Evolutionary conservation across 75 land plant genomes (phyloP).

Genomic region (Pinus albicaulis): DNA sequence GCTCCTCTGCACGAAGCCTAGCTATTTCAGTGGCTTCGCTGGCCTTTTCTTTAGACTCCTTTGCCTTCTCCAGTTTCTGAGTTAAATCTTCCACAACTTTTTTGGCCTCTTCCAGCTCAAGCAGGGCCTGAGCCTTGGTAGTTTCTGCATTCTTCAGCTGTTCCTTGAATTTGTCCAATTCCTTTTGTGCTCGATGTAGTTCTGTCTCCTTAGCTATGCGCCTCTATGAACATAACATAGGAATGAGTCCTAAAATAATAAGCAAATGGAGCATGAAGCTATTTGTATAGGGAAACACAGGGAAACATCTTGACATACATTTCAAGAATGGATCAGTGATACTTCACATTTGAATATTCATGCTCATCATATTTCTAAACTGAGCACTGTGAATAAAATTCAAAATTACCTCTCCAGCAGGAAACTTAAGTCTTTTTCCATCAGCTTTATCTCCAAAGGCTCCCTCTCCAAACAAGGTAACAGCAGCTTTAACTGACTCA

Average conservation of each 20-base stretch:
- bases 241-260: slow-evolving; percentile 2
- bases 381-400: background rate
- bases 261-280: background rate
- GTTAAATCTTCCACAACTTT: slow-evolving; percentile 43
- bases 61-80: slow-evolving; percentile 29
- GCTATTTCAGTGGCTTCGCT: slow-evolving; percentile 35
- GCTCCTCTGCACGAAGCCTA: slow-evolving; percentile 34
- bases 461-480: slow-evolving; percentile 78
- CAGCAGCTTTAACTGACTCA: slow-evolving; percentile 84
- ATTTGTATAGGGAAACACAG: background rate
- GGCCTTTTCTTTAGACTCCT: slow-evolving; percentile 41
- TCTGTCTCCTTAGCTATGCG: slow-evolving; percentile 58
- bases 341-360: background rate
- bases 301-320: background rate
- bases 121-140: slow-evolving; percentile 53
- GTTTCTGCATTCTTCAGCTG: slow-evolving; percentile 61
- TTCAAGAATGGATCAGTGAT: background rate
- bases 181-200: slow-evolving; percentile 60
- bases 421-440: slow-evolving; percentile 31
- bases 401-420: slow-evolving; percentile 5
- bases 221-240: slow-evolving; percentile 26
- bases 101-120: slow-evolving; percentile 63
- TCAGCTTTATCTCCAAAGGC: slow-evolving; percentile 54
- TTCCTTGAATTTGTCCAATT: slow-evolving; percentile 57
- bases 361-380: background rate